A percentile compares a stretch with the other conserved stretches of the same genome.
Conservation (phyloP, 2,329 filamentous ascomycete genomes). For the Aureobasidium uvarum region DNA sequence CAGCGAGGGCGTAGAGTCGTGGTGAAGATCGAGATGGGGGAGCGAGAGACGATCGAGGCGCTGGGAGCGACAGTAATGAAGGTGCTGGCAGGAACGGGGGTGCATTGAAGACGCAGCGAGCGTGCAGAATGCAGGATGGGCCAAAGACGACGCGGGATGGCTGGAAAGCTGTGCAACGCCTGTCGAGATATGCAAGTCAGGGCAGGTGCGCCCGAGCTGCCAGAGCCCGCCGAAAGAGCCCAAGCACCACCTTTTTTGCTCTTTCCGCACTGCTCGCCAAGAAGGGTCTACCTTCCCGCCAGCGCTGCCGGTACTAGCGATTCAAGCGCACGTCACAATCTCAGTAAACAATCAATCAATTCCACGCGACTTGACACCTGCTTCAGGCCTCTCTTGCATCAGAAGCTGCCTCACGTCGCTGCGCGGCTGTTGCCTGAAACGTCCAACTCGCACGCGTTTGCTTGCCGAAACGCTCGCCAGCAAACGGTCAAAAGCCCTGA, state of each 20-base stretch:
- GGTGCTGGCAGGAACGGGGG: conserved; percentile 15
- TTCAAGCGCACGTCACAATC: conserved; percentile 21
- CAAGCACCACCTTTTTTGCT: conserved; percentile 11
- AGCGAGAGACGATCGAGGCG: conserved; percentile 17
- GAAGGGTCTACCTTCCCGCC: conserved; percentile 17
- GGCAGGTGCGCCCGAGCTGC: conserved; percentile 6
- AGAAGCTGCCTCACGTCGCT: conserved; percentile 13
- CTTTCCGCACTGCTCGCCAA: conserved; percentile 16
- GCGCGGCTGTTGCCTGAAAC: conserved; percentile 22
- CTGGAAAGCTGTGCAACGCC: conserved; percentile 20
- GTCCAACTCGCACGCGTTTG: conserved; percentile 15
- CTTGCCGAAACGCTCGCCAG: conserved; percentile 22
- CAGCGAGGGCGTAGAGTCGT: neutral
- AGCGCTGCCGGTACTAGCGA: neutral
- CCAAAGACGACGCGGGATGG: neutral
- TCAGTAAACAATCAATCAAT: conserved; percentile 26
- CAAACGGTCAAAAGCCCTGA: conserved; percentile 1
- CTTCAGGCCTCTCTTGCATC: conserved; percentile 4
- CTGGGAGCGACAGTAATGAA: conserved; percentile 23
- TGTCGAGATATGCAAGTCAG: conserved; percentile 21
- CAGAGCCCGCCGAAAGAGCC: neutral
- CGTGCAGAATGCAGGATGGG: neutral
- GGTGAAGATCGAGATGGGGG: neutral
- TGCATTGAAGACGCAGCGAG: conserved; percentile 20
- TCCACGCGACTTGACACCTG: conserved; percentile 16